These are phyloP conservation scores for Penicillium sp. DNA, from an alignment of 2,329 filamentous ascomycete genomes.

Conservation along the genomic window DNA sequence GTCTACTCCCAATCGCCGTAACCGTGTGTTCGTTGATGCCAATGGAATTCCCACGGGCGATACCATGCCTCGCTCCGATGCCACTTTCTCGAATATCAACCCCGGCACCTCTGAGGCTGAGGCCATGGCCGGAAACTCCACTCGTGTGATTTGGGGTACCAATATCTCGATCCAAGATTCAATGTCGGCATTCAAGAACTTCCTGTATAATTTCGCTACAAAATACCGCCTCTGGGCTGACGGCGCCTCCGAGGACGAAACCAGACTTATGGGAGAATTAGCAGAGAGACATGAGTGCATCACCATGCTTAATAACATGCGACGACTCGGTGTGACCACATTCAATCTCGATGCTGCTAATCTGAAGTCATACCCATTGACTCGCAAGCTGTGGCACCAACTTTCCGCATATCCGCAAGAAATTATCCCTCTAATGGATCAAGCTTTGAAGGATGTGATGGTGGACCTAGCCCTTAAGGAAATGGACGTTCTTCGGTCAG, in stretches of 20 bases:
- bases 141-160: slow-evolving; percentile 91
- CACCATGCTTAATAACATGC: slow-evolving; percentile 84
- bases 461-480: slow-evolving; percentile 81
- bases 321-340: slow-evolving; percentile 76
- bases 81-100: slow-evolving; percentile 66
- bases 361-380: slow-evolving; percentile 87
- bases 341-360: slow-evolving; percentile 88
- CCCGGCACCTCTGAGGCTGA: slow-evolving; percentile 92
- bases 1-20: slow-evolving; percentile 51
- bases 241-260: slow-evolving; percentile 75
- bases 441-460: slow-evolving; percentile 89
- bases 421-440: slow-evolving; percentile 95
- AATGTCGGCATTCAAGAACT: slow-evolving; percentile 83
- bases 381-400: slow-evolving; percentile 92
- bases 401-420: slow-evolving; percentile 91
- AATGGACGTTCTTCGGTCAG: slow-evolving; percentile 66
- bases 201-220: slow-evolving; percentile 83
- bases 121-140: slow-evolving; percentile 74
- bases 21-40: slow-evolving; percentile 63
- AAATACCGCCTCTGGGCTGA: slow-evolving; percentile 94
- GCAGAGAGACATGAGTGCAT: slow-evolving; percentile 80
- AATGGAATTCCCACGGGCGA: slow-evolving; percentile 59
- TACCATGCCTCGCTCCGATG: slow-evolving; percentile 53
- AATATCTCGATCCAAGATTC: slow-evolving; percentile 92
- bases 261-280: slow-evolving; percentile 62